Evolutionary conservation across 2,329 filamentous ascomycete species (phyloP).

Genomic region (Stachybotrys chartarum): DNA sequence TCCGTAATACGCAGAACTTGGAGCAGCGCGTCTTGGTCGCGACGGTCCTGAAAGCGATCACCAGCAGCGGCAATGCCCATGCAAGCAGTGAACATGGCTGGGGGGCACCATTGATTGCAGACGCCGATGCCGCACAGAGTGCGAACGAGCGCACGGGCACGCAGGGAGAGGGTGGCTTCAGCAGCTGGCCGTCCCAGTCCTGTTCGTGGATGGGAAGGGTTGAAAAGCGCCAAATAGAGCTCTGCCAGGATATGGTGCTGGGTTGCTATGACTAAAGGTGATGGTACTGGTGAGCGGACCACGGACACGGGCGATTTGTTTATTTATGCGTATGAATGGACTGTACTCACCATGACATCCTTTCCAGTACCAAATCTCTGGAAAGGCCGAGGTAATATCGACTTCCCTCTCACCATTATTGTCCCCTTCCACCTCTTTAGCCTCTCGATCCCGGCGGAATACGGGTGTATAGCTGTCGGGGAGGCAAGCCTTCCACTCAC

Average conservation of each 20-base stretch:
- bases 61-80: conserved; percentile 46
- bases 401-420: neutral
- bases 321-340: neutral
- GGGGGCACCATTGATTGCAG: conserved; percentile 47
- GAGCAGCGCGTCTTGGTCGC: conserved; percentile 40
- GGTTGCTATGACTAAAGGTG: neutral
- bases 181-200: conserved; percentile 15
- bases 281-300: neutral
- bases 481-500: conserved; percentile 38
- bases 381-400: neutral
- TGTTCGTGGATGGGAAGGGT: conserved; percentile 31
- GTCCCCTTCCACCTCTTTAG: neutral
- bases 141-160: conserved; percentile 34
- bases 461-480: conserved; percentile 22
- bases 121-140: conserved; percentile 52
- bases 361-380: neutral
- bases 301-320: neutral
- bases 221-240: conserved; percentile 27
- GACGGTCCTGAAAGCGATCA: conserved; percentile 37
- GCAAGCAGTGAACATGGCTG: conserved; percentile 47
- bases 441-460: neutral
- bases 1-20: conserved; percentile 27
- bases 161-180: conserved; percentile 25
- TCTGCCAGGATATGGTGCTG: neutral
- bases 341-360: neutral